Conservation (phyloP, 75 land plant species). For the Cunninghamia lanceolata region DNA sequence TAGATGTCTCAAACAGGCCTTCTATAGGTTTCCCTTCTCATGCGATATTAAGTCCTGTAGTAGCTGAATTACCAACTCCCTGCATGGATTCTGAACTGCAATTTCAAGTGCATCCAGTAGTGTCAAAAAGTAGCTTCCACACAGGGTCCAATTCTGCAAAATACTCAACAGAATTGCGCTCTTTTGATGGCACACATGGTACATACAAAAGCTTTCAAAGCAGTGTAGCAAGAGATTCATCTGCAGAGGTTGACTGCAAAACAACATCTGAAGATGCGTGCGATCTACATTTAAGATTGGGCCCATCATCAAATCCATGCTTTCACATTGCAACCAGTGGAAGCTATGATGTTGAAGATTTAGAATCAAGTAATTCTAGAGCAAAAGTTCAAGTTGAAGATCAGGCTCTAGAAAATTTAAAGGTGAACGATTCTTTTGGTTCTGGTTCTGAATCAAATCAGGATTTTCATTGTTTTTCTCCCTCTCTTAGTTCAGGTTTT, state of each 20-base stretch:
- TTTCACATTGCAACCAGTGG: neutral
- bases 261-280: neutral
- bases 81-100: neutral
- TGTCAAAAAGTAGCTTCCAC: neutral
- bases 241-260: slow-evolving; percentile 4
- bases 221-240: neutral
- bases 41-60: neutral
- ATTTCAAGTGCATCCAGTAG: neutral
- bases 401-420: slow-evolving; percentile 2
- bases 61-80: neutral
- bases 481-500: slow-evolving; percentile 5
- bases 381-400: neutral
- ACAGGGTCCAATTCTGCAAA: neutral
- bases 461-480: slow-evolving; percentile 1
- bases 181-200: neutral
- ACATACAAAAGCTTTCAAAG: slow-evolving; percentile 7
- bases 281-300: slow-evolving; percentile 14
- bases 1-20: neutral
- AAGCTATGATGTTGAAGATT: slow-evolving; percentile 12
- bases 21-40: slow-evolving; percentile 2
- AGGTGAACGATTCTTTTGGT: slow-evolving; percentile 12
- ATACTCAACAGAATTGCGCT: slow-evolving; percentile 1
- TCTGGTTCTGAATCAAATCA: slow-evolving; percentile 10
- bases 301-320: slow-evolving; percentile 9
- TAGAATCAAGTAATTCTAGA: slow-evolving; percentile 16